Conservation (phyloP, 495 filamentous ascomycete genomes). For the Clohesyomyces aquaticus region DNA sequence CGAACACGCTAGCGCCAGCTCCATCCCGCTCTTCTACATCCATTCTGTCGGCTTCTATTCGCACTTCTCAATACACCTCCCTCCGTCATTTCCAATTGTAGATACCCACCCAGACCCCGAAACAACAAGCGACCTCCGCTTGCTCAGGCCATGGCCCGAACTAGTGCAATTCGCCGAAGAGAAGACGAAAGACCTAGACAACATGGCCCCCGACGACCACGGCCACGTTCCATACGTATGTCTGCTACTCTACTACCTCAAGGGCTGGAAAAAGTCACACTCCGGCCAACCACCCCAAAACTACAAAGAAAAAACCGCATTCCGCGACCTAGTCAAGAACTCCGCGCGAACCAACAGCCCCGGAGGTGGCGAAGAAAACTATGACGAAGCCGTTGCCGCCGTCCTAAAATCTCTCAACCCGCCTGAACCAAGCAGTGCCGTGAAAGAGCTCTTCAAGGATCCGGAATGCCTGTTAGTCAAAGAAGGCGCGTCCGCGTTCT, state of each 20-base stretch:
- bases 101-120: constrained; percentile 94
- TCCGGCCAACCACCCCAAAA: constrained; percentile 67
- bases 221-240: constrained; percentile 90
- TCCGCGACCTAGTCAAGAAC: constrained; percentile 67
- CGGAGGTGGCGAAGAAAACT: constrained; percentile 96
- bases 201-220: constrained; percentile 79
- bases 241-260: constrained; percentile 82
- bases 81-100: constrained; percentile 84
- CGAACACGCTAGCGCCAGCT: constrained; percentile 59
- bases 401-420: constrained; percentile 80
- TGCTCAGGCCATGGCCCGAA: constrained; percentile 87
- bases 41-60: constrained; percentile 90
- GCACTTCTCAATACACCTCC: constrained; percentile 75
- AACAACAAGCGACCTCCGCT: constrained; percentile 80
- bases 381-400: constrained; percentile 85
- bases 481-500: constrained; percentile 65
- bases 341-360: constrained; percentile 72
- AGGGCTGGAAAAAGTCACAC: constrained; percentile 77
- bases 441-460: constrained; percentile 79
- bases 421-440: constrained; percentile 65
- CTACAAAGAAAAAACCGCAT: constrained; percentile 87
- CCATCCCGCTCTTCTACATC: constrained; percentile 77
- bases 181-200: constrained; percentile 67
- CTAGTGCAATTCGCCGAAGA: constrained; percentile 65
- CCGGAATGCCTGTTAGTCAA: constrained; percentile 56